Evolutionary conservation across 345 rosid genomes (phyloP), one percentile per base, ranked within the genome.

Genomic region (Toxicodendron radicans): DNA sequence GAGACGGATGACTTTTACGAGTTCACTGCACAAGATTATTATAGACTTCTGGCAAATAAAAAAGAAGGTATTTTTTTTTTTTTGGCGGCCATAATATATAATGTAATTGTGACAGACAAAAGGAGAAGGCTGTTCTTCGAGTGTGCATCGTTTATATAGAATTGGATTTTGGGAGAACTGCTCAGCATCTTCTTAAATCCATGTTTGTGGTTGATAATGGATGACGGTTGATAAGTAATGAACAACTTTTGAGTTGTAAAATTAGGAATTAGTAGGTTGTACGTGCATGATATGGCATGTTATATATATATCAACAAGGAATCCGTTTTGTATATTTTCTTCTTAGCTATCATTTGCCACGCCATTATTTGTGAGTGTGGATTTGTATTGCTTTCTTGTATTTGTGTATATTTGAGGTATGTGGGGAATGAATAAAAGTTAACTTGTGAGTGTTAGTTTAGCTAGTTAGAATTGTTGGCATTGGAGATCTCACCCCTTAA

Each of bases 1-100:
- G 97, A 85, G 73, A 72, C 93, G 3, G 99, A 95, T 83, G 99
- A 89, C 61, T 91, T 84, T 75, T 95, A 87, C 59, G 96, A 93
- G 81, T 87, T 95, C 85, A 93, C 96, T 35, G 80, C 98, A 0
- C 91, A 86, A 77, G 98, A 93, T 73, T 95, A 87, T 52, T 77
- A 82, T 66, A 88, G 94, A 13, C 52, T 90, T 64, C 49, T 81
- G 81, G 83, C 81, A 43, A 78, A 85, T 66, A 90, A 83, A 81
- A 95, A 91, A 79, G 87, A 85, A 76, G 97, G 97, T 87, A 86
- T 0, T 27, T 27, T 27, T 27, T 60, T 6, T 51, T 64, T 63
- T 8, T 9, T 17, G 3, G 12, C 32, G 64, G 10, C n/a, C 35
- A 48, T 43, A 21, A 7, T 0, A 21, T 13, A 35, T 53, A 54